Percentiles rank a stretch among this genome's conserved stretches.
Conservation (phyloP, 78 protist species). For the Blattamonas nauphoetae region DNA sequence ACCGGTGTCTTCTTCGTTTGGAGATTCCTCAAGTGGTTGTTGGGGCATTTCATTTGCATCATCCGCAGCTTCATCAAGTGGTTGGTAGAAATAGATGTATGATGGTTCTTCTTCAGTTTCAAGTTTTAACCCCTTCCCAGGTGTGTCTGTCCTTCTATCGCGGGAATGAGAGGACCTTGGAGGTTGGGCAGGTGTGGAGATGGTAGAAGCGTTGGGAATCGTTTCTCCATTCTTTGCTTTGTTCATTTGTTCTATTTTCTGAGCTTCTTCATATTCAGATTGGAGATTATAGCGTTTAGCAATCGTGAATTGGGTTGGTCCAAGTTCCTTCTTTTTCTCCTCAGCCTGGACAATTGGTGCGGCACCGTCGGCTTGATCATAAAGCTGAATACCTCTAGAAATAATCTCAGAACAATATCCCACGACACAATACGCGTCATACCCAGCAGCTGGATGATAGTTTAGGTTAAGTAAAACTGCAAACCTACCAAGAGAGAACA, state of each 20-base stretch:
- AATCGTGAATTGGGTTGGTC: neutral
- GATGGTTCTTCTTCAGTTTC: no score
- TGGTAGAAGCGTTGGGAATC: no score
- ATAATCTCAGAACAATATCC: neutral
- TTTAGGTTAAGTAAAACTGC: neutral
- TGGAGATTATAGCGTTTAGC: neutral
- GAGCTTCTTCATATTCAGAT: neutral
- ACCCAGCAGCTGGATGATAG: neutral
- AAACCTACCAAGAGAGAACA: neutral
- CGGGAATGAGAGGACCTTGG: no score
- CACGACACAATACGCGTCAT: neutral
- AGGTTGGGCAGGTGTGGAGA: no score
- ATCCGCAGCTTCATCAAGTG: no score
- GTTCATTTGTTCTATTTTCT: neutral
- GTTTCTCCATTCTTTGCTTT: no score
- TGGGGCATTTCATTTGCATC: no score
- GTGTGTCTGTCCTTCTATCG: no score
- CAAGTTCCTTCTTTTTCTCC: neutral
- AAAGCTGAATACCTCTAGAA: neutral
- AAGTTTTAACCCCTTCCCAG: no score
- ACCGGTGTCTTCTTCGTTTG: no score
- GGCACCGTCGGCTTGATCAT: neutral
- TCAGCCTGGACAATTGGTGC: neutral
- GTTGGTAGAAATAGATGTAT: no score
- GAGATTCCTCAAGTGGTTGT: no score